Conservation (phyloP, 2,329 filamentous ascomycete genomes). For the Verticillium nonalfalfae region DNA sequence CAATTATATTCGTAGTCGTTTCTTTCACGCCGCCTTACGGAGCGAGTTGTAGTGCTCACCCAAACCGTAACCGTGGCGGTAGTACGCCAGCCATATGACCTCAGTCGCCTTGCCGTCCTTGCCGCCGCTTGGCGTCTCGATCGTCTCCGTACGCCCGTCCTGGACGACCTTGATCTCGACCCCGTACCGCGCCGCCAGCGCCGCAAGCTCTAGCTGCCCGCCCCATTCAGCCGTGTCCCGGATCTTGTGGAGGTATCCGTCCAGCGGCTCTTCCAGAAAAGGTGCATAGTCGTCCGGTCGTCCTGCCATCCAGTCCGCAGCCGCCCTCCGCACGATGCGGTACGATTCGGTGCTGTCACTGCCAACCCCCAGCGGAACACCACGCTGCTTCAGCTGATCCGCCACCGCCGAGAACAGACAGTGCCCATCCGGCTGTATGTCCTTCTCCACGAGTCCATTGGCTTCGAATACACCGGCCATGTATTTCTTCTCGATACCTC, state of each 20-base stretch:
- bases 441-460: conserved; percentile 63
- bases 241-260: conserved; percentile 68
- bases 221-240: conserved; percentile 92
- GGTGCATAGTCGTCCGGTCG: conserved; percentile 77
- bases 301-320: conserved; percentile 69
- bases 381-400: conserved; percentile 62
- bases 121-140: conserved; percentile 45
- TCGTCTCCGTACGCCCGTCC: conserved; percentile 72
- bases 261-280: conserved; percentile 78
- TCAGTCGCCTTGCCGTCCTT: conserved; percentile 31
- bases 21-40: conserved; percentile 31
- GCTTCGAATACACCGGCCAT: conserved; percentile 64
- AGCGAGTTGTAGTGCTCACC: conserved; percentile 98
- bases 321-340: conserved; percentile 59
- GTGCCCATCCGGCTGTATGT: conserved; percentile 86
- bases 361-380: conserved; percentile 30
- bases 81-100: conserved; percentile 83
- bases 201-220: conserved; percentile 82
- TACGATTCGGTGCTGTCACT: conserved; percentile 42
- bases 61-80: conserved; percentile 85
- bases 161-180: conserved; percentile 82
- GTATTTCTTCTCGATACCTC: conserved; percentile 59
- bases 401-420: conserved; percentile 91
- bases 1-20: neutral
- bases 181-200: conserved; percentile 73